Evolutionary conservation across 192 early-diverging fungal genomes (phyloP), one percentile per base, ranked within the genome.

Genomic region (Geosiphon pyriformis): DNA sequence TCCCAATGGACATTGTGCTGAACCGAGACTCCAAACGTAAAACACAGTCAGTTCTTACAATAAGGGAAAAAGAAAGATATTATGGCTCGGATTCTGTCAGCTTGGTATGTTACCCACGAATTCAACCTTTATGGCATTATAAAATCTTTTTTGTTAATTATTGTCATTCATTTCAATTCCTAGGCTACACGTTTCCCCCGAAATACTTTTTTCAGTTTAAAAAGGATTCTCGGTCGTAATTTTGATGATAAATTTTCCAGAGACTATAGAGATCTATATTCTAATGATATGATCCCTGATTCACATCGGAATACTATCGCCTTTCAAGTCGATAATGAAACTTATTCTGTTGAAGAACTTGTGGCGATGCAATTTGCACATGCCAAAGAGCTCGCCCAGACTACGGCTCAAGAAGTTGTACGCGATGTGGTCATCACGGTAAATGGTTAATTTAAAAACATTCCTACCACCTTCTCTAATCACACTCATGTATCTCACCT

Each of bases 21-120:
- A 99, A 99, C 76, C 79, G 87, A 42, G 97, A 96, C 66, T 93
- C 92, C 35, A 98, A 97, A 74, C 79, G 97, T 27, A 95, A 99
- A 78, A 98, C 97, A 1, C 83, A 87, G 30, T 80, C 94, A 0
- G 80, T 91, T 0, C 85, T 98, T 15, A 86, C 86, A 3, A 76
- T 98, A 49, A 87, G 90, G 65, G 90, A 86, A 32, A 67, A 86
- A 8, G 87, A 93, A 67, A 88, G 96, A 42, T 82, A 83, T 31
- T 99, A 92, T 82, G 97, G 94, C 22, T 79, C 88, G 0, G 91
- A 98, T 55, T 89, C 97, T 22, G 79, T 90, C 20, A 83, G 76
- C 51, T 77, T 94, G 79, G 86, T 86, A 80, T 64, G 73, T 46
- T 20, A 26, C n/a, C n/a, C n/a, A n/a, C n/a, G n/a, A 27, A 7